Percentiles rank a stretch among this genome's conserved stretches.
Evolutionary conservation across 2,329 filamentous ascomycete genomes (phyloP).

Genomic region (Curvularia sp.): DNA sequence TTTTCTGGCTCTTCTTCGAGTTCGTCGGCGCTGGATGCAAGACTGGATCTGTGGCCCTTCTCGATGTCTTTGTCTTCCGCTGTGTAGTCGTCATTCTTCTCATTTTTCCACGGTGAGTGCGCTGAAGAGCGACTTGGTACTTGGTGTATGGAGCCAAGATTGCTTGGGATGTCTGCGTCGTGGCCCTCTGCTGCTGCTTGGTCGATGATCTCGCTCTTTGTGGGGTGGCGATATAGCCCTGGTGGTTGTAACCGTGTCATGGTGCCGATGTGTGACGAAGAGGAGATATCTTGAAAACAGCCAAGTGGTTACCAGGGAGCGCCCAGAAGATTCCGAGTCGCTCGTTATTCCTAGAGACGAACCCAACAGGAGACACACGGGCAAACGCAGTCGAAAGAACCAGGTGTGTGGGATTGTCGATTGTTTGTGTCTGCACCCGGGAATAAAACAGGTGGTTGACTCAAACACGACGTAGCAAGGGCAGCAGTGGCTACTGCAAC

Average conservation of each 20-base stretch:
- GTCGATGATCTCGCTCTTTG: constrained; percentile 45
- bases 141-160: constrained; percentile 39
- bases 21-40: constrained; percentile 29
- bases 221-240: constrained; percentile 31
- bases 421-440: not conserved
- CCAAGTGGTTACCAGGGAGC: not conserved
- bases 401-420: not conserved
- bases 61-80: constrained; percentile 38
- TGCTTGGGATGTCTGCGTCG: constrained; percentile 50
- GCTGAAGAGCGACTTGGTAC: constrained; percentile 20
- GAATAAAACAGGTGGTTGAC: not conserved
- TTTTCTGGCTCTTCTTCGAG: constrained; percentile 20
- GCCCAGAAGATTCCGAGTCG: not conserved
- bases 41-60: constrained; percentile 28
- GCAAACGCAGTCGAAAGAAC: not conserved
- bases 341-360: not conserved
- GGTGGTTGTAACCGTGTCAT: constrained; percentile 20
- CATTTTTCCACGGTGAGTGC: constrained; percentile 12
- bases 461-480: not conserved
- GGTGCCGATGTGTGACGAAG: constrained; percentile 2
- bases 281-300: not conserved
- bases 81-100: constrained; percentile 17
- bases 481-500: not conserved
- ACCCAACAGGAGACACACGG: not conserved
- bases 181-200: constrained; percentile 49